These are phyloP conservation scores for Jatropha multifida DNA, from an alignment of 441 rosid genomes.

Conservation along the genomic window DNA sequence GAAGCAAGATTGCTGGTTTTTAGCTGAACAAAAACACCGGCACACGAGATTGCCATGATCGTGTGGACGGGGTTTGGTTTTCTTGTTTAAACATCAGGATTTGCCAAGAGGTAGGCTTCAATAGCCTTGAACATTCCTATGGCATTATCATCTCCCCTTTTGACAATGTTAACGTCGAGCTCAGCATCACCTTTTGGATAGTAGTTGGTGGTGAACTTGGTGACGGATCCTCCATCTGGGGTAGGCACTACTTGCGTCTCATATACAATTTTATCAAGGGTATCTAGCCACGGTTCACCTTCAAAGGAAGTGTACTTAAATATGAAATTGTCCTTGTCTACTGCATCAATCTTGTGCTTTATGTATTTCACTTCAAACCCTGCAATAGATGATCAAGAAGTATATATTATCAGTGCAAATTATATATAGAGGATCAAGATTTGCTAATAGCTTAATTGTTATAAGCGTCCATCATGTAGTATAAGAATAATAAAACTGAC, in stretches of 20 bases:
- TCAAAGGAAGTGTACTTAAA: neutral
- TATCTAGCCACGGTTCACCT: neutral
- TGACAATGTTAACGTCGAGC: slow-evolving; percentile 19
- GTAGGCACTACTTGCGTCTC: neutral
- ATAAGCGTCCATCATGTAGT: too few species aligned
- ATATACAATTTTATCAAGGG: neutral
- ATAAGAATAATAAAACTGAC: neutral
- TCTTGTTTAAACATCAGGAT: too few species aligned
- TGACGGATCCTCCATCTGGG: slow-evolving; percentile 30
- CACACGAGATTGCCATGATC: too few species aligned
- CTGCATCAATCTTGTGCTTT: neutral
- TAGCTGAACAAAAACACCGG: too few species aligned
- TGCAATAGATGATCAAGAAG: neutral
- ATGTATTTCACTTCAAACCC: neutral
- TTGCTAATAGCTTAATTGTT: too few species aligned
- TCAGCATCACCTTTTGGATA: slow-evolving; percentile 5
- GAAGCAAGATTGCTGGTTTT: too few species aligned
- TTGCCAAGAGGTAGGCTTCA: slow-evolving; percentile 32
- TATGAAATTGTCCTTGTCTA: neutral
- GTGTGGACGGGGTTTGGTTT: too few species aligned
- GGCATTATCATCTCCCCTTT: slow-evolving; percentile 21
- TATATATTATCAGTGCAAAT: too few species aligned
- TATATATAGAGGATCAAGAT: too few species aligned
- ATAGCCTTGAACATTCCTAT: slow-evolving; percentile 29
- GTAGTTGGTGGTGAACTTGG: slow-evolving; percentile 27